Evolutionary conservation across 805 yeast species (phyloP).

Genomic region (Saccharomycopsis sp.): DNA sequence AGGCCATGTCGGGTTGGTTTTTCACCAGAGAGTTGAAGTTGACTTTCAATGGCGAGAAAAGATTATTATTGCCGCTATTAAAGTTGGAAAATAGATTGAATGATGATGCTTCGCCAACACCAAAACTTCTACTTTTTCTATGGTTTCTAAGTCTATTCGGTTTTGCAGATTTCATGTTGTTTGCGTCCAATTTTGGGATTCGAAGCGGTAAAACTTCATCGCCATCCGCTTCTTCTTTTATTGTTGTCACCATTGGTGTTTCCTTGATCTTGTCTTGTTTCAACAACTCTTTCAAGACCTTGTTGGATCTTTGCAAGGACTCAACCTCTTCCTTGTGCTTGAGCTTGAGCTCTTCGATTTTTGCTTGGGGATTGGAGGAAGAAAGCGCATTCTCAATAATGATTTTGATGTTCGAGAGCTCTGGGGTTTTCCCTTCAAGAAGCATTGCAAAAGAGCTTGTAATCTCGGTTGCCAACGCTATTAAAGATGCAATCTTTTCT

Average conservation of each 20-base stretch:
- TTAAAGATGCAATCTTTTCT: slow-evolving; percentile 1
- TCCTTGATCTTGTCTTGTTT: slow-evolving; percentile 2
- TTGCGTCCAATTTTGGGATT: not conserved
- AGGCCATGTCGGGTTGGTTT: not conserved
- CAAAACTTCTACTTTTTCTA: slow-evolving; percentile 18
- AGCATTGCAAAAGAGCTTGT: slow-evolving; percentile 1
- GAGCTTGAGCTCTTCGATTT: not conserved
- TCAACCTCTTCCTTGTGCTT: slow-evolving; percentile 9
- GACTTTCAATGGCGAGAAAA: not conserved
- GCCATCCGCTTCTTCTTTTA: not conserved
- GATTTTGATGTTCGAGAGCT: not conserved
- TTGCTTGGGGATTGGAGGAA: not conserved
- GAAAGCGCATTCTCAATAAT: not conserved
- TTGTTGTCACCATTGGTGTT: slow-evolving; percentile 2
- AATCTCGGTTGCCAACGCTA: slow-evolving; percentile 5
- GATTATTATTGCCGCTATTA: slow-evolving; percentile 1
- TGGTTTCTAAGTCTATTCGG: slow-evolving; percentile 12
- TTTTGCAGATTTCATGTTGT: slow-evolving; percentile 13
- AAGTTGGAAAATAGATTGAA: too few relatives aligned
- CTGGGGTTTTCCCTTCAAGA: not conserved
- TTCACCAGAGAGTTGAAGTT: not conserved
- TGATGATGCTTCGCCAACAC: slow-evolving; percentile 18
- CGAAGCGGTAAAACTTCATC: not conserved
- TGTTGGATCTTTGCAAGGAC: slow-evolving; percentile 12
- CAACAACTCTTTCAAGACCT: slow-evolving; percentile 14